Evolutionary conservation across 2,329 filamentous ascomycete genomes (phyloP), one percentile per base, ranked within the genome.

Genomic region (Acarospora socialis): DNA sequence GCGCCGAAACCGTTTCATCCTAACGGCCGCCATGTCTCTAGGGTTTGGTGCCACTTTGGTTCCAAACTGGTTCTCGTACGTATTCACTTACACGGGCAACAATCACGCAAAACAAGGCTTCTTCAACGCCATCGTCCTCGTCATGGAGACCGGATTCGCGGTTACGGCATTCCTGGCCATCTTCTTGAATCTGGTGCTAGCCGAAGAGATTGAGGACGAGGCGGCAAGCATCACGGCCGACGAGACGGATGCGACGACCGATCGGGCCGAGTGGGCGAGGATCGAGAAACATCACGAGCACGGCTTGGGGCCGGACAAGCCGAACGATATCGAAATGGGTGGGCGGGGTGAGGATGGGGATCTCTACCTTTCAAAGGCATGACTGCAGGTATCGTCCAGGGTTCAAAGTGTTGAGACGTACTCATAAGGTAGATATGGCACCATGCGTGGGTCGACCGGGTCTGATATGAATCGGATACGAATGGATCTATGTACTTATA

Each of bases 121-220:
- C 35, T 47, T 61, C 19, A 49, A 60, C 35, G 58, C 57, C 7
- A 54, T 83, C 36, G 65, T 67, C 4, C 59, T 86, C 23, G 62
- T 84, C 35, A 76, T 83, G 69, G 69, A 78, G 55, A 83, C 59
- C 15, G 78, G 79, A 0, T 81, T 80, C 40, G 76, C 77, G 1
- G 63, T 92, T 13, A 77, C 80, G 0, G 84, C 80, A 0, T 67
- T 84, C 15, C 50, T 86, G 23, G 73, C 73, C 30, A 64, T 90
- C 48, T 53, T 81, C 14, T 61, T 93, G 30, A 92, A 92, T 50
- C 53, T 90, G 30, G 43, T 71, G 0, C 56, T 92, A 10, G 70
- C 75, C 0, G 76, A 81, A 46, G 83, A 92, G 55, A 57, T 77
- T n/a, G 81, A 82, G 23, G 24, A 17, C 12, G 13, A 14, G 10